phyloP scores from a whole-genome alignment of 1,139 yeast genomes.

The Yamadazyma atlantica region DNA sequence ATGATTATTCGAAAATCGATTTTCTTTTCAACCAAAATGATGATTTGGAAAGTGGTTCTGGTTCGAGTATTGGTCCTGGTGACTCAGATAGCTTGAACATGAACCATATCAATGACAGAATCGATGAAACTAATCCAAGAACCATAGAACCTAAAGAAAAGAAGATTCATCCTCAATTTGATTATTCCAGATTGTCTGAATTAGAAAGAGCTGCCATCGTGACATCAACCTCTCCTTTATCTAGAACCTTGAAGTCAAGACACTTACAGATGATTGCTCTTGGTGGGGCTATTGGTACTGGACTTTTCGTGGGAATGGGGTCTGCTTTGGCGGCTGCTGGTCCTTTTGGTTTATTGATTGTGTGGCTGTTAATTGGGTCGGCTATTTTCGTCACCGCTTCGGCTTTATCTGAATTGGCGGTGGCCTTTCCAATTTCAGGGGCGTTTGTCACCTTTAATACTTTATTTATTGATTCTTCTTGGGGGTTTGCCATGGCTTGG shows the following conservation, averaged over 20 bases:
- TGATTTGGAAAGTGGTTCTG: slow-evolving; percentile 10
- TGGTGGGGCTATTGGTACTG: slow-evolving; percentile 45
- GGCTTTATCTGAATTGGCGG: slow-evolving; percentile 38
- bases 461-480: slow-evolving; percentile 34
- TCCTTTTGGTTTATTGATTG: slow-evolving; percentile 35
- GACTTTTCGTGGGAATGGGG: slow-evolving; percentile 40
- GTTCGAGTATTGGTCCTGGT: background rate
- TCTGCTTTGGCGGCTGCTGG: slow-evolving; percentile 34
- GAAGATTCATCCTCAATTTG: slow-evolving; percentile 27
- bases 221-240: slow-evolving; percentile 30
- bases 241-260: slow-evolving; percentile 35
- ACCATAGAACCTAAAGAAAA: slow-evolving; percentile 10
- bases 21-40: slow-evolving; percentile 17
- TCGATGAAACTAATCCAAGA: slow-evolving; percentile 1
- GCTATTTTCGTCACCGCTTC: slow-evolving; percentile 35
- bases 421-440: slow-evolving; percentile 41
- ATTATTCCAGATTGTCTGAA: slow-evolving; percentile 26
- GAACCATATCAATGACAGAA: background rate
- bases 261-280: slow-evolving; percentile 44
- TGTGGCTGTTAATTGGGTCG: slow-evolving; percentile 32
- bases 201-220: slow-evolving; percentile 34
- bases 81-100: background rate
- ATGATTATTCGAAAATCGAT: slow-evolving; percentile 22
- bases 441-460: slow-evolving; percentile 41
- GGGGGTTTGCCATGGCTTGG: slow-evolving; percentile 45